Evolutionary conservation across 2,329 filamentous ascomycete genomes (phyloP), one percentile per base, ranked within the genome.

Genomic region (Chaetomiaceae sp.): DNA sequence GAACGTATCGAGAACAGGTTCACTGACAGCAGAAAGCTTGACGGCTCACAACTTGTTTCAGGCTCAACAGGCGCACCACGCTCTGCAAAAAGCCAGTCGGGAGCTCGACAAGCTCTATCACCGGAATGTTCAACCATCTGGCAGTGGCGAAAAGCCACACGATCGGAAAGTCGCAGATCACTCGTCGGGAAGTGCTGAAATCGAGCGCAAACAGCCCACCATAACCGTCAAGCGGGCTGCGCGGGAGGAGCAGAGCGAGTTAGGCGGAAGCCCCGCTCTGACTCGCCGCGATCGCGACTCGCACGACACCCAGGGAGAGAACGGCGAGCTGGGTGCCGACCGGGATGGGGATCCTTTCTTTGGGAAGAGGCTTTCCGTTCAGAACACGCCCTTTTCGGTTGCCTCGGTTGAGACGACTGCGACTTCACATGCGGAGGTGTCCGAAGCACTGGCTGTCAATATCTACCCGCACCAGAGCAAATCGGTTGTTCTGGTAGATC

Each of bases 391-490:
- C 4, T 84, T 85, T 58, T 85, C 82, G 2, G 69, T 79, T 51
- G 70, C 72, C 0, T 85, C 82, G 0, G 73, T 83, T 42, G 81
- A 83, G 48, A 82, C 79, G n/a, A 77, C 71, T 33, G 76, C 73
- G 30, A 83, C 81, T n/a, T 82, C 78, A 3, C 72, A 73, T 39
- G 73, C 74, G 3, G 81, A 83, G 57, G 75, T 85, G 35, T 81
- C 81, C 1, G 81, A 85, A 66, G 82, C 82, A 30, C 68, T 78
- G 62, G 79, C 78, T 34, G 74, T 85, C 49, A 81, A 74, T 54
- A 80, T 85, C 59, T 83, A 77, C 57, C 74, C 78, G 17, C 82
- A 85, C 56, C 80, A 85, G 59, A 85, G 84, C 58, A 82, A 76
- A 42, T 85, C 82, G 4, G 68, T 85, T 10, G 64, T 83, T 37